Conservation (phyloP, 2,329 filamentous ascomycete species). For the Xylariaceae sp. region DNA sequence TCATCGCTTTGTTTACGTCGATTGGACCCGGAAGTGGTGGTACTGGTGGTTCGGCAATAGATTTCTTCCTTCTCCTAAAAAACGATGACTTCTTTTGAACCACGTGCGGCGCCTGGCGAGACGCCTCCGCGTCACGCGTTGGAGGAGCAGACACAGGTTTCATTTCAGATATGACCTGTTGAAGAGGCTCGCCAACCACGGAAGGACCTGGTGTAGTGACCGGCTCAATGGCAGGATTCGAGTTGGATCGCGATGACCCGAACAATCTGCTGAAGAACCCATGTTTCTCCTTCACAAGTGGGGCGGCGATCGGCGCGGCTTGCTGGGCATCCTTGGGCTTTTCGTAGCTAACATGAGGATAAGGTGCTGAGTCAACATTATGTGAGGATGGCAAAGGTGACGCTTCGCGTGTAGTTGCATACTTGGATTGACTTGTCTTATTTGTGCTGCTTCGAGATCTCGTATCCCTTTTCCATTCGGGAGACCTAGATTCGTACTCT, state of each 20-base stretch:
- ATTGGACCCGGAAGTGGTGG: slow-evolving; percentile 39
- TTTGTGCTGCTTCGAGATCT: slow-evolving; percentile 42
- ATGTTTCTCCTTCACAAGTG: slow-evolving; percentile 61
- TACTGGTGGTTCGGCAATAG: slow-evolving; percentile 67
- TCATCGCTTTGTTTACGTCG: slow-evolving; percentile 23
- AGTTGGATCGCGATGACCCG: slow-evolving; percentile 61
- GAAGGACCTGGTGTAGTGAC: slow-evolving; percentile 34
- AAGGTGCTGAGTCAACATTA: slow-evolving; percentile 49
- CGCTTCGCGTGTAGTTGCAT: slow-evolving; percentile 24
- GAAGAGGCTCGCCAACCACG: slow-evolving; percentile 37
- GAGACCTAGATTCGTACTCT: slow-evolving; percentile 35
- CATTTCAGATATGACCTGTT: slow-evolving; percentile 44
- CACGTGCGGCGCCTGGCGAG: slow-evolving; percentile 38
- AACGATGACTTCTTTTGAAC: slow-evolving; percentile 94
- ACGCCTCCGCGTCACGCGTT: slow-evolving; percentile 48
- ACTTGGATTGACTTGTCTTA: slow-evolving; percentile 31
- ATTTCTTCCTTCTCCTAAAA: slow-evolving; percentile 91
- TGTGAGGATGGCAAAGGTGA: slow-evolving; percentile 34
- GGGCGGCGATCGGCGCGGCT: slow-evolving; percentile 40
- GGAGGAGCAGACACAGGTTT: slow-evolving; percentile 47
- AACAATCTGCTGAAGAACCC: slow-evolving; percentile 96
- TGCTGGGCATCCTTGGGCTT: slow-evolving; percentile 51
- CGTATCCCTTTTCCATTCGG: slow-evolving; percentile 49
- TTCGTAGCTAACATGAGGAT: slow-evolving; percentile 55
- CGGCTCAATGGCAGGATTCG: slow-evolving; percentile 12